Conservation (phyloP, 2,329 filamentous ascomycete species). For the Penicillium sumatraense region DNA sequence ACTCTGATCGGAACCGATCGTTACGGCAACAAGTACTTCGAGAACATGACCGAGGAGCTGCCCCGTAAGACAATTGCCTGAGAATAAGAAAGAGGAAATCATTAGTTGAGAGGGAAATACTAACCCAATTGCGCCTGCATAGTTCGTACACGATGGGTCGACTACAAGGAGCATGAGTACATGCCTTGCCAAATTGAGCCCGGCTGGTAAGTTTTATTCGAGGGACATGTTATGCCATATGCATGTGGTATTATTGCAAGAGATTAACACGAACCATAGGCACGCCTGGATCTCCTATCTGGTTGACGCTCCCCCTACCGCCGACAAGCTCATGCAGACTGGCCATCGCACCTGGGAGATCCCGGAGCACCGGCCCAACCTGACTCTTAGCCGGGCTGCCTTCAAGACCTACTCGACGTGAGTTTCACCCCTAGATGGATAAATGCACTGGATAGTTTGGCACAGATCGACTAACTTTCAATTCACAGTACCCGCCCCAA, state of each 20-base stretch:
- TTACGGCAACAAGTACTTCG: constrained; percentile 97
- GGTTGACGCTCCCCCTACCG: constrained; percentile 81
- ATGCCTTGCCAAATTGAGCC: constrained; percentile 76
- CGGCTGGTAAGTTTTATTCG: constrained; percentile 65
- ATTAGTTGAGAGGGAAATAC: constrained; percentile 14
- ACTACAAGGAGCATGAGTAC: constrained; percentile 83
- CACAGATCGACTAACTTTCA: constrained; percentile 8
- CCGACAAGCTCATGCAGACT: constrained; percentile 73
- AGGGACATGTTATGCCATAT: not conserved
- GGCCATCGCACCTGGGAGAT: constrained; percentile 76
- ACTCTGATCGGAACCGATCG: constrained; percentile 81
- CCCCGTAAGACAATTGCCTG: constrained; percentile 66
- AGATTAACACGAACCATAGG: constrained; percentile 49
- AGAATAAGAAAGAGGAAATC: not conserved
- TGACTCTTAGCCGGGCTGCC: constrained; percentile 75
- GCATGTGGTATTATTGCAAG: not conserved
- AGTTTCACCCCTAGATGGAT: constrained; percentile 50
- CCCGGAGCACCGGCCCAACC: constrained; percentile 72
- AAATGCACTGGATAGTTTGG: not conserved
- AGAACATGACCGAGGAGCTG: constrained; percentile 88
- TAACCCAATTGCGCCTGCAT: constrained; percentile 18
- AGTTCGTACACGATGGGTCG: constrained; percentile 97
- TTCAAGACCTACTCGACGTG: constrained; percentile 97
- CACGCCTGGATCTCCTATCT: constrained; percentile 97
- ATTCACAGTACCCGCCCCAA: constrained; percentile 36